Base-by-base conservation (phyloP, 2,329 filamentous ascomycete genomes). In the Simplicillium aogashimaense region DNA sequence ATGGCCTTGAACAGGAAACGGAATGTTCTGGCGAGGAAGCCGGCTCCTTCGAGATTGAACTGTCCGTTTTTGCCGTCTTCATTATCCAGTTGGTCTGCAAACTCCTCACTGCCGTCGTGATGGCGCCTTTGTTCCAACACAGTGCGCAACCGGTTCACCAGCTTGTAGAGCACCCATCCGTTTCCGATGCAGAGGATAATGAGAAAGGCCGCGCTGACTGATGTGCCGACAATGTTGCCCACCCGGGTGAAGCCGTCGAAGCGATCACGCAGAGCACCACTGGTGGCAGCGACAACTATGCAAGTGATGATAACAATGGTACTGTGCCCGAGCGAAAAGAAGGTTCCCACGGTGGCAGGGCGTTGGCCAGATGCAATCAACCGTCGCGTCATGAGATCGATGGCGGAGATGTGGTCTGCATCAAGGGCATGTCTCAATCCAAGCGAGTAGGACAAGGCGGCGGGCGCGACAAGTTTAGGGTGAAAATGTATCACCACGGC, bases 381-480 rank as follows among this genome's bases (percentile, higher is more conserved):
- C 7, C 90, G 80, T 3, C 92, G 76, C 1, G 92, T 97, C 81
- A 94, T 94, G 30, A 97, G 74, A 61, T 97, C 90, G 53, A 97
- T 98, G 47, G 89, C 90, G 51, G 64, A 63, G 53, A 74, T 76
- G 58, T 97, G 92, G 61, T 97, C 90, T n/a, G 90, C 92, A 55
- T 97, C 92, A 35, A 97, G 77, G n/a, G 90, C 90, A 67, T 97
- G 90, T 33, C 90, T 83, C 11, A 97, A 74, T 3, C 90, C 90
- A 10, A 97, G 74, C 0, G 86, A 86, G 60, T 94, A 97, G 18
- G 89, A 81, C 1, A 97, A 74, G 2, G 89, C 79, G 1, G 88
- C 86, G 3, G 88, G 82, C 2, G 84, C 84, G 37, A 89, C 77
- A 46, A 95, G 73, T 1, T 70, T 65, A 1, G 74, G 67, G 56